Conservation (phyloP, 148 eudicot species). For the Dysphania ambrosioides region DNA sequence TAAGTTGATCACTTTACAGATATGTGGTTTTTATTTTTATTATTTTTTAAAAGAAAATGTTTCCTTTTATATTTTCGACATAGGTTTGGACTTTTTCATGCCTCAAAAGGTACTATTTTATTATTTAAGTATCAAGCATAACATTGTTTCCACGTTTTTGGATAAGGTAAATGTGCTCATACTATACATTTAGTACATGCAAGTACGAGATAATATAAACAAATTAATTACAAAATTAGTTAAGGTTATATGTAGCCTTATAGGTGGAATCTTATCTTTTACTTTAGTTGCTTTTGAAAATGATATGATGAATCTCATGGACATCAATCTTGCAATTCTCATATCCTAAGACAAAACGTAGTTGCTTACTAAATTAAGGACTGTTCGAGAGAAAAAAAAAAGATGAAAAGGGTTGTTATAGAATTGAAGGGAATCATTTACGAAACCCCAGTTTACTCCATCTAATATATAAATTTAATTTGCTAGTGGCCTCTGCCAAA, state of each 20-base stretch:
- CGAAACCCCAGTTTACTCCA: conserved; percentile 21
- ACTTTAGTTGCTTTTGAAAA: conserved; percentile 4
- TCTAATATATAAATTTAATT: conserved; percentile 3
- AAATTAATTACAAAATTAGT: neutral
- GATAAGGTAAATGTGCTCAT: neutral
- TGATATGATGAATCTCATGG: neutral
- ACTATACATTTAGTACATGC: neutral
- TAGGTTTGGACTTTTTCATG: too few species aligned
- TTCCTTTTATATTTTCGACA: too few species aligned
- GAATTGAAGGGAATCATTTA: conserved; percentile 15
- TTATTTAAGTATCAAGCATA: too few species aligned
- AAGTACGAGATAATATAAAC: too few species aligned
- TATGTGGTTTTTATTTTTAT: too few species aligned
- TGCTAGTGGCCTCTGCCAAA: too few species aligned
- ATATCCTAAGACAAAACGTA: too few species aligned
- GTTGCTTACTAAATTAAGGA: neutral
- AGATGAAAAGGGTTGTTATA: neutral
- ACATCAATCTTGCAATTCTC: neutral
- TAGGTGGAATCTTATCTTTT: neutral
- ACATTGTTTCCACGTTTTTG: too few species aligned
- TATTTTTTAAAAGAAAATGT: too few species aligned
- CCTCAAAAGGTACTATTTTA: too few species aligned
- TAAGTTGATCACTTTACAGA: too few species aligned
- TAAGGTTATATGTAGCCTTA: too few species aligned
- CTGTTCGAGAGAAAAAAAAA: neutral